Conservation (phyloP, 2,329 filamentous ascomycete species). For the Graphiopsis chlorocephala region DNA sequence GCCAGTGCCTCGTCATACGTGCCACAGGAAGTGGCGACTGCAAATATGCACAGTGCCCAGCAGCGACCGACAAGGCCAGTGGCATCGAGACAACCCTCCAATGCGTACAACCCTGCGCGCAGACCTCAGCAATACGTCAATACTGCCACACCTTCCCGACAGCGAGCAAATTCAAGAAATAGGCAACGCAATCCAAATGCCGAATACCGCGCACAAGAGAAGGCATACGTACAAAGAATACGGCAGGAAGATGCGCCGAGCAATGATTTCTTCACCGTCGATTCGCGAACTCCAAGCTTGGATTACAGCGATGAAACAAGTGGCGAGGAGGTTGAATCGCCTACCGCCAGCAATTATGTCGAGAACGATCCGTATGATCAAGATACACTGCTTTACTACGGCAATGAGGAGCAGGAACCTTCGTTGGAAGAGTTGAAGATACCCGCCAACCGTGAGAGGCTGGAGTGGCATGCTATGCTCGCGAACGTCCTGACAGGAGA, state of each 20-base stretch:
- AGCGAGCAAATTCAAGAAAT: constrained; percentile 57
- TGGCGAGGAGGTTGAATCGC: constrained; percentile 87
- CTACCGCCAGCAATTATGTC: constrained; percentile 76
- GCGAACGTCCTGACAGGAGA: constrained; percentile 93
- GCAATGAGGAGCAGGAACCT: constrained; percentile 83
- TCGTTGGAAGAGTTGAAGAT: constrained; percentile 87
- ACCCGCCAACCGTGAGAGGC: constrained; percentile 78
- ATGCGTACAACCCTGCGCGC: constrained; percentile 50
- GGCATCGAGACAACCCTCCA: constrained; percentile 48
- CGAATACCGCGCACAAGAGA: constrained; percentile 80
- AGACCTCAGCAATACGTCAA: constrained; percentile 48
- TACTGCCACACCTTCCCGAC: constrained; percentile 43
- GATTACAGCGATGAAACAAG: constrained; percentile 72
- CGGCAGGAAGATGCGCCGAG: constrained; percentile 66
- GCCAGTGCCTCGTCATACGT: constrained; percentile 7
- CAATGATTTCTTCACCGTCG: constrained; percentile 67
- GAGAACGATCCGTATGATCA: constrained; percentile 85
- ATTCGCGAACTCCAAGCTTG: constrained; percentile 66
- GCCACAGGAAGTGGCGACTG: constrained; percentile 19
- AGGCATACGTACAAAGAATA: constrained; percentile 89
- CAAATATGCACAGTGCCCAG: constrained; percentile 26
- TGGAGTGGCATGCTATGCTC: constrained; percentile 98
- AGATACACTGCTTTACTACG: constrained; percentile 88
- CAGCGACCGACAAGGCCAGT: constrained; percentile 36
- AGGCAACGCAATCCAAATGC: constrained; percentile 64